Evolutionary conservation across 306 rosid species (phyloP).

Genomic region (Castanea crenata): DNA sequence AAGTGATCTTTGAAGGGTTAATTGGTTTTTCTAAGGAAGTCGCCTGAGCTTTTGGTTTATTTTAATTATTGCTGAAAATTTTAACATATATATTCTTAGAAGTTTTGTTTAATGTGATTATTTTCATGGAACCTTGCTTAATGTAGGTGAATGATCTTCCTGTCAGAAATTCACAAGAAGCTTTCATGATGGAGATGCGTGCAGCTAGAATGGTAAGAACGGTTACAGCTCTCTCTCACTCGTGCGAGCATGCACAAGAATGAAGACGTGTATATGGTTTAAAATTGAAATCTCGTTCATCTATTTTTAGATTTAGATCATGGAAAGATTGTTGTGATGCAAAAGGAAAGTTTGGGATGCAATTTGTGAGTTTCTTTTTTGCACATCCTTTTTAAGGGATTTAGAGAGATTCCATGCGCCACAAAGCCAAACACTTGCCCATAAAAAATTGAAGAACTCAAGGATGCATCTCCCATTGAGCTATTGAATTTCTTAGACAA

Average conservation of each 20-base stretch:
- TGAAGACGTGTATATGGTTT: no score
- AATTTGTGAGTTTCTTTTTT: no score
- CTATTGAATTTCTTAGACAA: no score
- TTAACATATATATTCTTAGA: neutral
- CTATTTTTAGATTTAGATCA: neutral
- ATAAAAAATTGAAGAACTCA: neutral
- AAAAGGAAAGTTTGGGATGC: neutral
- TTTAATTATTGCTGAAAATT: neutral
- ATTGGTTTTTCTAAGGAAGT: neutral
- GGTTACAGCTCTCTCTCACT: slow-evolving; percentile 6
- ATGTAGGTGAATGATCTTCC: slow-evolving; percentile 78
- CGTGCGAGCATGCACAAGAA: neutral
- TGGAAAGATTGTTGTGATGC: neutral
- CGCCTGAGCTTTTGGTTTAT: neutral
- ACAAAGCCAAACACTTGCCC: neutral
- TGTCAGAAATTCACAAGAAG: slow-evolving; percentile 87
- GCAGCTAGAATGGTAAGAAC: slow-evolving; percentile 74
- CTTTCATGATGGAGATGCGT: slow-evolving; percentile 94
- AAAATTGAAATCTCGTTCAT: neutral
- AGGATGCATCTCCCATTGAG: no score
- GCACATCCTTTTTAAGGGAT: neutral
- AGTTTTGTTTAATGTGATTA: neutral
- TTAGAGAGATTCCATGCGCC: neutral
- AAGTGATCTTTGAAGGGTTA: neutral
- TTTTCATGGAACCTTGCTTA: slow-evolving; percentile 11